Base-by-base conservation (phyloP, 805 yeast species). In the Lipomyces spencermartinsiae region DNA sequence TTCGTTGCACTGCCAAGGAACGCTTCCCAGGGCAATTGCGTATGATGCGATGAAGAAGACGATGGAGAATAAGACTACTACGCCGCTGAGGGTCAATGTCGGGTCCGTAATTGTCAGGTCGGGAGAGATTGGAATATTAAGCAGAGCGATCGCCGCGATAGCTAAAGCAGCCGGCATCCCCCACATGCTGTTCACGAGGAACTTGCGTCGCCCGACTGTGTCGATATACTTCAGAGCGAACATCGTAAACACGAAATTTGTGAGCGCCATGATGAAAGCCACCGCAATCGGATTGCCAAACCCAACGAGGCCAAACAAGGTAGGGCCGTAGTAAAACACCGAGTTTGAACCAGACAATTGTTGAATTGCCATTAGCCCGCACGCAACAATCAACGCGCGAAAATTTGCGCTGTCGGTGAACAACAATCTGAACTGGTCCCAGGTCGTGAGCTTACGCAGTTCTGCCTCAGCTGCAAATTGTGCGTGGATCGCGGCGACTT, bases 291-390 rank as follows among this genome's bases (percentile, higher is more conserved):
- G 85, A 78, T 93, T 87, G 70, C 85, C 76, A 77, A 93, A 93
- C 1, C 98, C 98, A 63, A 37, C 43, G 43, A 37, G 43, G 16
- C 43, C 43, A 37, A 94, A 93, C 73, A 94, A 90, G 1, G 98
- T 93, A 43, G 97, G 88, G 62, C 96, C 89, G 80, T 93, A 94
- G 82, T 94, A 94, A 95, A 94, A 91, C 74, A 94, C 84, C 3
- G 98, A 92, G 80, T 94, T 94, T 86, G 94, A 93, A 74, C 98
- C 98, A 16, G 97, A 91, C 75, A 94, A 92, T 81, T 94, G 99
- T 82, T 94, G 98, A 75, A 94, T 37, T 14, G 43, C 43, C 43
- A 37, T 37, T 16, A 37, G 16, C 14, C 43, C 89, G 82, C 97
- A 92, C 7, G 93, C 94, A 75, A 94, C 87, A 43, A 92, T 82